phyloP scores from a whole-genome alignment of 768 basidiomycete species.

The Calocera cornea region DNA sequence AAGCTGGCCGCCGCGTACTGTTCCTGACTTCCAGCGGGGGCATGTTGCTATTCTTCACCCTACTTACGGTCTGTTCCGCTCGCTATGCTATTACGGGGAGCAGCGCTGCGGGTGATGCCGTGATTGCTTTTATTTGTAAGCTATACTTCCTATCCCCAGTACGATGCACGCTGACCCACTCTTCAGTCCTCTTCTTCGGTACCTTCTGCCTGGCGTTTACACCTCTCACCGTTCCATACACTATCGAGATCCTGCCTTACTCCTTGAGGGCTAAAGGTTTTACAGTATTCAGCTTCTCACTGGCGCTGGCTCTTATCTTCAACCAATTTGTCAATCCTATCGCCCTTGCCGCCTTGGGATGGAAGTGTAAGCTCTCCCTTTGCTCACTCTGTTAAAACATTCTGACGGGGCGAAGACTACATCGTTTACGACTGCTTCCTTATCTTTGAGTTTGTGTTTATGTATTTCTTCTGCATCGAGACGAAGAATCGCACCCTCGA shows the following conservation, averaged over 20 bases:
- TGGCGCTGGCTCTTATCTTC: slow-evolving; percentile 71
- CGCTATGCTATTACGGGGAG: slow-evolving; percentile 27
- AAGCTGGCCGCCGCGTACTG: slow-evolving; percentile 24
- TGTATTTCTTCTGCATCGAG: slow-evolving; percentile 42
- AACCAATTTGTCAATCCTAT: slow-evolving; percentile 82
- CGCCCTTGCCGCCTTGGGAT: slow-evolving; percentile 45
- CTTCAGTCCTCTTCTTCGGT: not conserved
- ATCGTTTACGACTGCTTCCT: slow-evolving; percentile 63
- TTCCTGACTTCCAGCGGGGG: slow-evolving; percentile 27
- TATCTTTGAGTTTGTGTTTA: slow-evolving; percentile 47
- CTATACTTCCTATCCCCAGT: no score
- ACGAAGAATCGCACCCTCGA: slow-evolving; percentile 43
- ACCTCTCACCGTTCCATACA: slow-evolving; percentile 75
- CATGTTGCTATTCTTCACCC: slow-evolving; percentile 48
- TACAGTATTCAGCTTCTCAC: slow-evolving; percentile 64
- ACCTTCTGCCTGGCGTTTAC: slow-evolving; percentile 47
- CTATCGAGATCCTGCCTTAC: slow-evolving; percentile 78
- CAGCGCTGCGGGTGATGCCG: slow-evolving; percentile 34
- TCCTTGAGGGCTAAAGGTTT: slow-evolving; percentile 74
- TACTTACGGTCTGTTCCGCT: slow-evolving; percentile 32
- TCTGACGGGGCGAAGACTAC: slow-evolving; percentile 18
- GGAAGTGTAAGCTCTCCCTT: slow-evolving; percentile 45
- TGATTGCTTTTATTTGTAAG: slow-evolving; percentile 69
- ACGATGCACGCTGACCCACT: not conserved
- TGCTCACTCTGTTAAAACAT: no score